Base-by-base conservation (phyloP, 2,329 filamentous ascomycete genomes). In the Alternaria metachromatica region DNA sequence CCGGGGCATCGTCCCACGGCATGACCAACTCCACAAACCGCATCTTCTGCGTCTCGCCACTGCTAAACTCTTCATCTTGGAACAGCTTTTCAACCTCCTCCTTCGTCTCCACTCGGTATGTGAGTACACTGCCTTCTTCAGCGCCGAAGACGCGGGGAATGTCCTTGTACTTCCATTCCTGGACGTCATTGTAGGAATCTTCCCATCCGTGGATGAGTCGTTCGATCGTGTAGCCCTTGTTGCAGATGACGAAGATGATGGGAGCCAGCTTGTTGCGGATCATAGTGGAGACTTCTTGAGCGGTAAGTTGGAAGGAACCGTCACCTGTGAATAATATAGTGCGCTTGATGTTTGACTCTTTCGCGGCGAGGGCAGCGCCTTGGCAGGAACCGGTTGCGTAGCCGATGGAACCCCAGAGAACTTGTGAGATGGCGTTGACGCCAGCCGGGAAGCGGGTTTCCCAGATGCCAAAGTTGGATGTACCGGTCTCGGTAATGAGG, bases 281-380 rank as follows among this genome's bases (percentile, higher is more conserved):
- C 86, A 97, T 95, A 11, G 93, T 96, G 79, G 89, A 92, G 67
- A 97, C 77, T 80, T 96, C 93, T 78, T 97, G 93, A 0, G 88
- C 90, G 0, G 93, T 96, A 62, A 97, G 85, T 78, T 97, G 93
- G 80, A 96, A 90, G 61, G 90, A 93, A 26, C 94, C 94, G 73
- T 97, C 94, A 23, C 94, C 94, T n/a, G 94, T 92, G 75, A 96
- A 94, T 41, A 97, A 84, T 49, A 97, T 90, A 0, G 91, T 93
- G 63, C 94, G 83, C 55, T 87, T 84, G 33, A 80, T 79, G 5
- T 82, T 84, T 41, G 82, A 80, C 74, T 96, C 93, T 71, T 89
- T 89, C 0, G 89, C 88, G 1, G 92, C 94, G 11, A 96, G 84
- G 1, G 91, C 92, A 18, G 92, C 93, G 44, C 89, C 89, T 73